Evolutionary conservation across 441 rosid genomes (phyloP), one percentile per base, ranked within the genome.

Genomic region (Croton setiger): DNA sequence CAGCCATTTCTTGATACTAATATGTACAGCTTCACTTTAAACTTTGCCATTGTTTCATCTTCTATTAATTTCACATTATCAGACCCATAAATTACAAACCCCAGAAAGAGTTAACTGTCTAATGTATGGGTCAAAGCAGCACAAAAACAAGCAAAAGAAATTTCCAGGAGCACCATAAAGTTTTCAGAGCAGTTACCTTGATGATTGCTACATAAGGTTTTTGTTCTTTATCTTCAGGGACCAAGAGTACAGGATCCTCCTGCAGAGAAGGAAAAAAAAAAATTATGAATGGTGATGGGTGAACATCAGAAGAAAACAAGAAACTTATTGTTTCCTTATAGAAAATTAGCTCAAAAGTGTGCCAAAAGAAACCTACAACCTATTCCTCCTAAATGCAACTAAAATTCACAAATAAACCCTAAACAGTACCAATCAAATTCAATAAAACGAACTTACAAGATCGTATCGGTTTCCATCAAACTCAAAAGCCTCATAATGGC

Each of bases 201-300:
- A 92, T 88, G 61, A 92, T 90, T 53, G 98, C 98, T 37, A 90
- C 95, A 69, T 87, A 92, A 33, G 98, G 96, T 71, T 84, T 92
- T 60, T 86, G 95, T 45, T 66, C 69, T 66, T 78, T 79, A 67
- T 88, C 93, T 75, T 84, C 96, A 0, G 95, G 95, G 70, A 83
- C 84, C 71, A 92, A 70, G 71, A 90, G 90, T 49, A 92, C 98
- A 23, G 96, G 89, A 85, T 92, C 98, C 83, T 92, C 98, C 96
- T 92, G 75, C 57, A 51, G 39, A 45, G 75, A 51, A 51, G 31
- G 35, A 17, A n/a, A 71, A 37, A 15, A 15, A 73, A 53, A 44
- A 21, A 23, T 10, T 31, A 33, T 62, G 7, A 14, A 51, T 11
- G 33, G n/a, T 57, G 15, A 48, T 39, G 21, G 45, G 53, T 59